phyloP scores from a whole-genome alignment of 75 land plant species.

The Selaginella tamariscina region DNA sequence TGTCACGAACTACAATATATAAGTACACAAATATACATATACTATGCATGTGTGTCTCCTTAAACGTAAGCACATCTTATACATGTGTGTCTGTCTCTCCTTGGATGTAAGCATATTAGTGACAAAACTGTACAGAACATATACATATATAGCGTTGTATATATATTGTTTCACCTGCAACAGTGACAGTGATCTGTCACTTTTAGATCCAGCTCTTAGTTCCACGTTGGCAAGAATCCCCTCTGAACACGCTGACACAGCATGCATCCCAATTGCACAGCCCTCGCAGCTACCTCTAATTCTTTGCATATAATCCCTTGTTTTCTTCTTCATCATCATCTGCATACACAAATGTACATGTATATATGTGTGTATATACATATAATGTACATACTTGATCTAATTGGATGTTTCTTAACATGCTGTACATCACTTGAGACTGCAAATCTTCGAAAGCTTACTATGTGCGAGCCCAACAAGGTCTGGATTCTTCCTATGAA shows the following conservation, averaged over 20 bases:
- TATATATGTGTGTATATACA: no score
- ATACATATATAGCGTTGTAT: no score
- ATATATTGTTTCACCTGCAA: slow-evolving; percentile 57
- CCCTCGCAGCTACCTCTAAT: slow-evolving; percentile 54
- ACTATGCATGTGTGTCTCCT: not conserved
- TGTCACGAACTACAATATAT: no score
- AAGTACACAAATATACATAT: not conserved
- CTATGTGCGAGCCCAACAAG: not conserved
- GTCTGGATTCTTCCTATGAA: not conserved
- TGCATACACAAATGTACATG: no score
- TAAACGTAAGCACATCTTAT: not conserved
- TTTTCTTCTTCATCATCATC: not conserved
- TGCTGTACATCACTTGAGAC: not conserved
- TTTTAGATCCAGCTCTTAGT: slow-evolving; percentile 43
- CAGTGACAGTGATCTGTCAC: slow-evolving; percentile 79
- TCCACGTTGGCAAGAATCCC: slow-evolving; percentile 34
- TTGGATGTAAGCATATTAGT: no score
- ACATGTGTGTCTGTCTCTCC: no score
- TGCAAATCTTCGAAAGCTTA: not conserved
- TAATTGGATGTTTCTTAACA: not conserved
- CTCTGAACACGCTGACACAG: slow-evolving; percentile 66
- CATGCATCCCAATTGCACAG: slow-evolving; percentile 75
- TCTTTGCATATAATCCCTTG: slow-evolving; percentile 30
- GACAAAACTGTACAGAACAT: no score
- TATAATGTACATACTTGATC: no score